A percentile compares a stretch with the other conserved stretches of the same genome.
Evolutionary conservation across 768 basidiomycete species (phyloP).

Genomic region (Nidularia sp.): DNA sequence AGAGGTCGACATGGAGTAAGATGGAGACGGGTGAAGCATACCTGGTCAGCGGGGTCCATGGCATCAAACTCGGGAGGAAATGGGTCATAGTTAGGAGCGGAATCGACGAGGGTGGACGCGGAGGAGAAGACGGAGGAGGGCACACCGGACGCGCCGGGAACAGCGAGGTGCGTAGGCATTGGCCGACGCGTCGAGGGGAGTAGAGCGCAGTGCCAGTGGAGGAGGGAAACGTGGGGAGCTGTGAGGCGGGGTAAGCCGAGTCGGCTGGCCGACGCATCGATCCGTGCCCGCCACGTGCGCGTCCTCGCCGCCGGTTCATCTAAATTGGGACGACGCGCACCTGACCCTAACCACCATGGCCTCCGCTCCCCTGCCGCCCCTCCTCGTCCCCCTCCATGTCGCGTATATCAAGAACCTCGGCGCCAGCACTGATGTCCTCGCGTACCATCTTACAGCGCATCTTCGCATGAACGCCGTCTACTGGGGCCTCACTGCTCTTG

Average conservation of each 20-base stretch:
- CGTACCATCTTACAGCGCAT: constrained; percentile 89
- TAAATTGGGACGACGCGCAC: no score
- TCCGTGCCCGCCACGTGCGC: no score
- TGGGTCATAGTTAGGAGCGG: background rate
- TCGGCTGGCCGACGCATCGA: no score
- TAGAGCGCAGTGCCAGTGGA: no score
- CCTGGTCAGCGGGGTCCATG: constrained; percentile 43
- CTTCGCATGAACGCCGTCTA: constrained; percentile 94
- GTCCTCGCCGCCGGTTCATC: no score
- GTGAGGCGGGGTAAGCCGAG: no score
- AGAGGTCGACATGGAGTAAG: background rate
- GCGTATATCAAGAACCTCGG: constrained; percentile 74
- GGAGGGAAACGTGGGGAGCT: no score
- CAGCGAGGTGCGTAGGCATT: background rate
- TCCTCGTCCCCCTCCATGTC: constrained; percentile 61
- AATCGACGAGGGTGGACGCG: background rate
- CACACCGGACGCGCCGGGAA: background rate
- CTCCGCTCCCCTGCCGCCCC: constrained; percentile 1
- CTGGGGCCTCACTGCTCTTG: constrained; percentile 91
- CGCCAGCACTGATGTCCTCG: constrained; percentile 71
- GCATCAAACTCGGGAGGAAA: constrained; percentile 39
- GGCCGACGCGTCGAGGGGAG: background rate
- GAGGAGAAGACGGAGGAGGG: background rate
- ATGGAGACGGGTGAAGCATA: constrained; percentile 10
- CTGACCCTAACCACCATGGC: background rate